A percentile compares a stretch with the other conserved stretches of the same genome.
Evolutionary conservation across 208 protist genomes (phyloP).

Genomic region (Trypanosoma mega): DNA sequence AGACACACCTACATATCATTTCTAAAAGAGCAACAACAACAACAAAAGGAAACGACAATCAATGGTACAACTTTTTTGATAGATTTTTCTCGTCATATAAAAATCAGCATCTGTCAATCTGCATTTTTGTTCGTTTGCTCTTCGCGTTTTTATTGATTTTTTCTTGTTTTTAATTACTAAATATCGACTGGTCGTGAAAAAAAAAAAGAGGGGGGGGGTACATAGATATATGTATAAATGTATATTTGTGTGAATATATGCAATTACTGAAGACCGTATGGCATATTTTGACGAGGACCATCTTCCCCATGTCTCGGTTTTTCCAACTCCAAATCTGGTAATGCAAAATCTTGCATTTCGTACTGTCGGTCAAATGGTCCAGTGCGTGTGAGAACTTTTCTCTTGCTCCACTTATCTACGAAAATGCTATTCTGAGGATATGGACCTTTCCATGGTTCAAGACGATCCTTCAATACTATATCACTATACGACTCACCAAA

Average conservation of each 20-base stretch:
- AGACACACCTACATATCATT: background rate
- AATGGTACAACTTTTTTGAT: too few relatives aligned
- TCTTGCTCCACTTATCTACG: constrained; percentile 91
- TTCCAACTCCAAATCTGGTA: constrained; percentile 86
- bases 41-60: background rate
- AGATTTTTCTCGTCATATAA: too few relatives aligned
- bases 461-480: constrained; percentile 62
- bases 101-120: too few relatives aligned
- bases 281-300: constrained; percentile 85
- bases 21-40: background rate
- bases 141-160: too few relatives aligned
- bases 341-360: constrained; percentile 91
- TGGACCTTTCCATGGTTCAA: constrained; percentile 88
- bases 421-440: constrained; percentile 90
- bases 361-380: constrained; percentile 91
- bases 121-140: too few relatives aligned
- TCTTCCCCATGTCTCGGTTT: constrained; percentile 75
- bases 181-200: background rate
- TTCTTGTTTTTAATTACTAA: too few relatives aligned
- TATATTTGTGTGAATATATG: background rate
- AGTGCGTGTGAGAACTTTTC: constrained; percentile 81
- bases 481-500: constrained; percentile 85
- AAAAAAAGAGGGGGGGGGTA: constrained; percentile 10
- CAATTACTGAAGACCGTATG: constrained; percentile 82
- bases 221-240: constrained; percentile 9